A percentile compares a stretch with the other conserved stretches of the same genome.
Conservation (phyloP, 2,329 filamentous ascomycete species). For the Colletotrichum chlorophyti region DNA sequence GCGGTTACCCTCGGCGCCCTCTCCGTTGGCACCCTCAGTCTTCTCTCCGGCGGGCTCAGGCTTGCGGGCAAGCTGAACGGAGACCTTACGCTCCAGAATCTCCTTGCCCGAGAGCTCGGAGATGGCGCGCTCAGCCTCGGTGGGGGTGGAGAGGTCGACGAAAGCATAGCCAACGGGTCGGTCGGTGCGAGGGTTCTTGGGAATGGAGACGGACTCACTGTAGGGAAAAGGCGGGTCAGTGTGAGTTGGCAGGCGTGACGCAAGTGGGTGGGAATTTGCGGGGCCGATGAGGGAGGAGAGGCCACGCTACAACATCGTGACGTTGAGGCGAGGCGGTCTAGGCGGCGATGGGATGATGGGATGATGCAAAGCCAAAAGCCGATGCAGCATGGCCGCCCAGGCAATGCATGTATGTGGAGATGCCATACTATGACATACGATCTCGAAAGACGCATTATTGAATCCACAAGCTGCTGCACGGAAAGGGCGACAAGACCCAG, state of each 20-base stretch:
- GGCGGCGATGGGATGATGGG: neutral
- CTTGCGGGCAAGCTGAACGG: conserved; percentile 97
- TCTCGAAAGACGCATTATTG: too few relatives aligned
- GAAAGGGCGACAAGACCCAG: too few relatives aligned
- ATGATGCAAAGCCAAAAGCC: neutral
- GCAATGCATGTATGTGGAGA: neutral
- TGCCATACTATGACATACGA: too few relatives aligned
- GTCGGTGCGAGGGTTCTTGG: conserved; percentile 98
- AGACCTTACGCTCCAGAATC: conserved; percentile 98
- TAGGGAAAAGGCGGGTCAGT: conserved; percentile 26
- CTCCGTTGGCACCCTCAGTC: conserved; percentile 76
- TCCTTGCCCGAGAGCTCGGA: conserved; percentile 95
- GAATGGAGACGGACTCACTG: conserved; percentile 98
- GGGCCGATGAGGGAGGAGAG: conserved; percentile 23
- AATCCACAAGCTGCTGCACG: neutral
- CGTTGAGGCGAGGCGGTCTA: conserved; percentile 16
- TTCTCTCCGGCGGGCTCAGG: conserved; percentile 86
- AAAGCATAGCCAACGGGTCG: conserved; percentile 99
- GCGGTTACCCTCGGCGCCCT: conserved; percentile 72
- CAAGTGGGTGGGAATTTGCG: conserved; percentile 26
- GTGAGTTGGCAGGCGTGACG: conserved; percentile 28
- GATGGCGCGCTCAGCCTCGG: conserved; percentile 95
- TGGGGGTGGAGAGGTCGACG: conserved; percentile 93
- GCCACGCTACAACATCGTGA: conserved; percentile 25
- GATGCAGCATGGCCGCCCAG: neutral